Evolutionary conservation across 2,329 filamentous ascomycete genomes (phyloP).

Genomic region (Lasiodiplodia gonubiensis): DNA sequence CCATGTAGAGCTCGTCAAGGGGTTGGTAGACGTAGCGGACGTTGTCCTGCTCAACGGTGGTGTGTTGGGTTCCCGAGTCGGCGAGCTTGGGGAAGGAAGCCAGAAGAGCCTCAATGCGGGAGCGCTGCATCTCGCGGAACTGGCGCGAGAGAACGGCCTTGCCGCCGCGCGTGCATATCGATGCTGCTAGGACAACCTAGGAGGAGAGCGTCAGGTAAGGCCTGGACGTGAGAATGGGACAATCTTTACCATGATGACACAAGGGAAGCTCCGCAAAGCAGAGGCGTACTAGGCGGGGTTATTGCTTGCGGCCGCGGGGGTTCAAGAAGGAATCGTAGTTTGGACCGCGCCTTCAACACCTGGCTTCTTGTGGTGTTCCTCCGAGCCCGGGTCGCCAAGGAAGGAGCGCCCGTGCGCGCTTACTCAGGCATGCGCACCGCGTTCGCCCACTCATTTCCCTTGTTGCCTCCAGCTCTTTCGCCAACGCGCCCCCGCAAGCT

Average conservation of each 20-base stretch:
- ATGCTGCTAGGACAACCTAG: conserved; percentile 96
- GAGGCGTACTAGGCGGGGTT: background rate
- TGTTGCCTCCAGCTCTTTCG: conserved; percentile 24
- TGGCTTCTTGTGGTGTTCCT: conserved; percentile 27
- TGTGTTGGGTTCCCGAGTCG: conserved; percentile 95
- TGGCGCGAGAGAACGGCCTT: conserved; percentile 98
- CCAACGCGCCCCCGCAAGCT: conserved; percentile 15
- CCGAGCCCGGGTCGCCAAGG: conserved; percentile 19
- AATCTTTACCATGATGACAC: conserved; percentile 18
- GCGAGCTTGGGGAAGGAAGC: conserved; percentile 98
- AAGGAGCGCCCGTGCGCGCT: conserved; percentile 21
- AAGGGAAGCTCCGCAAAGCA: background rate
- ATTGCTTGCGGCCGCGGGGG: background rate
- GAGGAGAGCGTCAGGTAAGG: conserved; percentile 18
- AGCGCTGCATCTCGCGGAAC: conserved; percentile 97
- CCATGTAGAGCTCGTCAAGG: conserved; percentile 98
- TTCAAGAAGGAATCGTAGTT: background rate
- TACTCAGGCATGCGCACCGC: conserved; percentile 18
- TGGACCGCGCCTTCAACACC: conserved; percentile 23
- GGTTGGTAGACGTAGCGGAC: conserved; percentile 99
- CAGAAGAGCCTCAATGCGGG: conserved; percentile 92
- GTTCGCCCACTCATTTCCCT: conserved; percentile 23
- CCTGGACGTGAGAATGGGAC: background rate
- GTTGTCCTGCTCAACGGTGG: conserved; percentile 98
- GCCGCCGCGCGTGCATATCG: conserved; percentile 96